These are phyloP conservation scores for Daldinia childiae DNA, from an alignment of 495 filamentous ascomycete species.

Conservation along the genomic window DNA sequence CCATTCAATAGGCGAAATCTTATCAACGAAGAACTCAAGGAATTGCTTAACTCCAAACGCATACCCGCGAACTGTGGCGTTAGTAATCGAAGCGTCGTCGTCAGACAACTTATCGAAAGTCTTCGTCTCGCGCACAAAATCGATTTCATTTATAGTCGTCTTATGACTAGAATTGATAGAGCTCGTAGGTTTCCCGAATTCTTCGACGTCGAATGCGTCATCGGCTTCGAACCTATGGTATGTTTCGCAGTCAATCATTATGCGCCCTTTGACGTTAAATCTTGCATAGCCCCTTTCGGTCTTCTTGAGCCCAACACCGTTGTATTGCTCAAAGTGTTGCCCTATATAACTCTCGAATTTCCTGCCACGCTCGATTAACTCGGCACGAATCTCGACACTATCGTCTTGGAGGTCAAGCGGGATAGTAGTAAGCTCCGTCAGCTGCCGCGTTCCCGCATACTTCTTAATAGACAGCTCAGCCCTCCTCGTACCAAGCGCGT, in stretches of 20 bases:
- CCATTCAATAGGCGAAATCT: slow-evolving; percentile 45
- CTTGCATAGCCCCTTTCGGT: slow-evolving; percentile 34
- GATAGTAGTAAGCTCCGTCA: slow-evolving; percentile 40
- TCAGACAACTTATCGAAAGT: slow-evolving; percentile 42
- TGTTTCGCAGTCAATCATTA: slow-evolving; percentile 53
- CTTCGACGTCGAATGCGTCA: slow-evolving; percentile 36
- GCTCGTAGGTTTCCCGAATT: slow-evolving; percentile 15
- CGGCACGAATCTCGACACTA: slow-evolving; percentile 26
- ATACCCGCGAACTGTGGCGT: slow-evolving; percentile 49
- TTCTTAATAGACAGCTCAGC: slow-evolving; percentile 38
- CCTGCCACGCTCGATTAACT: slow-evolving; percentile 45
- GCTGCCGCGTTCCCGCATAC: slow-evolving; percentile 40
- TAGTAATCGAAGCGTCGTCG: slow-evolving; percentile 44
- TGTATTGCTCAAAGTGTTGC: slow-evolving; percentile 45
- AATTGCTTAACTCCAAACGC: slow-evolving; percentile 45
- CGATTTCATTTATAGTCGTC: neutral
- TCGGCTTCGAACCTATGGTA: slow-evolving; percentile 43
- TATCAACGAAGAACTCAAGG: slow-evolving; percentile 49
- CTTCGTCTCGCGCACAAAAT: slow-evolving; percentile 23
- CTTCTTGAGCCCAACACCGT: slow-evolving; percentile 45
- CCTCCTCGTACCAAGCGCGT: slow-evolving; percentile 40
- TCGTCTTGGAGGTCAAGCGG: slow-evolving; percentile 46
- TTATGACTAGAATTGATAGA: neutral
- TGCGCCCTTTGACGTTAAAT: slow-evolving; percentile 44
- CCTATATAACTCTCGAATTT: slow-evolving; percentile 49